Base-by-base conservation (phyloP, 805 yeast genomes). In the Metschnikowia kunwiensis region DNA sequence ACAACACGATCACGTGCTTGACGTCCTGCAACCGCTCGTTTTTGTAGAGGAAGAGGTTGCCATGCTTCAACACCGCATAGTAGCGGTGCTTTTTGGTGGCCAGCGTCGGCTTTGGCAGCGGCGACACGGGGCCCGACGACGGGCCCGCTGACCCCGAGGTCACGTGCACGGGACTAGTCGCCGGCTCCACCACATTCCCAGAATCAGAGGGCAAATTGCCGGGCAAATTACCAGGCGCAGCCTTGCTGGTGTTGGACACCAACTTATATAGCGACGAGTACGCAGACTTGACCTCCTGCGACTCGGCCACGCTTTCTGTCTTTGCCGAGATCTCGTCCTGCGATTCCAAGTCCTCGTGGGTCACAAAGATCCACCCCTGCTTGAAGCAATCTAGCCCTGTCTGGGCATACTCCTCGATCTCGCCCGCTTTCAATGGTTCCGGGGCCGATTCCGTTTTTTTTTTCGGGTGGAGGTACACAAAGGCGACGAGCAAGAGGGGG, bases 311-410 rank as follows among this genome's bases (percentile, higher is more conserved):
- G 24, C 65, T 51, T 48, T 49, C 82, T 4, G 68, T 55, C n/a
- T 54, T 44, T 52, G 60, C 74, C 66, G 39, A 71, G 64, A 61
- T 82, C 70, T 64, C 68, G 35, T 63, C 70, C 7, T 61, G 50
- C 3, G 67, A 59, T 33, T 67, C 72, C 26, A 67, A 32, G 54
- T 81, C 85, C 46, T 84, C 91, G 42, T 78, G 80, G 0, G 95
- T 84, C n/a, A 89, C 89, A 2, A 82, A 77, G 2, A 87, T 61
- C 95, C 94, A 86, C 7, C 95, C 96, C 8, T 77, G 65, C 53
- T 72, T 76, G 47, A 60, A 72, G 0, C 86, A 74, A 17, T 78
- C 77, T 1, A 82, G 75, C 3, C 93, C 94, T 0, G 75, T 57
- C n/a, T 69, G 65, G 25, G 63, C 60, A 9, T 61, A 59, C 48